Evolutionary conservation across 1,284 basidiomycete species (phyloP).

Genomic region (Puccinia horiana): DNA sequence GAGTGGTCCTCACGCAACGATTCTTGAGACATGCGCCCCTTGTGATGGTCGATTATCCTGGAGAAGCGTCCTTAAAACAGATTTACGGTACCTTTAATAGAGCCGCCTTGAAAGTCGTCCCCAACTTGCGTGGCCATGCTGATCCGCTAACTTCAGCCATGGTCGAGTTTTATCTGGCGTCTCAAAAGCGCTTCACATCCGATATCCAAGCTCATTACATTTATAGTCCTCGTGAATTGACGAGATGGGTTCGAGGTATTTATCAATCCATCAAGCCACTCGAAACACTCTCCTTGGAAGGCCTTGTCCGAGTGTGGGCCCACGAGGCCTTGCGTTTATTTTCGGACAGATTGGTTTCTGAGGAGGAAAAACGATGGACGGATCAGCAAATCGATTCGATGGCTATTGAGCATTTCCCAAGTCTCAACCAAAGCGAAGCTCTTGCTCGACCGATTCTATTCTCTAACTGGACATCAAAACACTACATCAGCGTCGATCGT

Average conservation of each 20-base stretch:
- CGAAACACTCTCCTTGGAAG: constrained; percentile 86
- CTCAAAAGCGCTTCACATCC: constrained; percentile 90
- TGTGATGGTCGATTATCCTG: constrained; percentile 99
- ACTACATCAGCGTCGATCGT: constrained; percentile 91
- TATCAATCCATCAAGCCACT: constrained; percentile 93
- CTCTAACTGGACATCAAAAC: constrained; percentile 98
- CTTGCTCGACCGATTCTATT: constrained; percentile 87
- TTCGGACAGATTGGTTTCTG: constrained; percentile 91
- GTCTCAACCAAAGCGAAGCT: constrained; percentile 78
- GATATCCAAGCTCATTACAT: constrained; percentile 98
- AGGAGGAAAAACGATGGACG: constrained; percentile 90
- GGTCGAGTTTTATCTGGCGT: constrained; percentile 92
- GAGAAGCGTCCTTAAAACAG: constrained; percentile 92
- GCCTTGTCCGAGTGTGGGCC: constrained; percentile 94
- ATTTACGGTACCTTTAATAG: constrained; percentile 99
- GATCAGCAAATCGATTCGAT: constrained; percentile 85
- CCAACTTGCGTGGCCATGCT: constrained; percentile 86
- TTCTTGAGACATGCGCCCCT: constrained; percentile 97
- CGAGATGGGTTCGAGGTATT: constrained; percentile 94
- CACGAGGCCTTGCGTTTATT: constrained; percentile 96
- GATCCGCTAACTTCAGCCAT: constrained; percentile 96
- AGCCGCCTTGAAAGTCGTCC: constrained; percentile 91
- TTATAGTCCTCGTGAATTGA: constrained; percentile 97
- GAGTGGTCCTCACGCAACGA: constrained; percentile 93
- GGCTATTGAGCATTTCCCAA: constrained; percentile 87